Evolutionary conservation across 768 basidiomycete genomes (phyloP), one percentile per base, ranked within the genome.

Genomic region (Roridomyces roridus): DNA sequence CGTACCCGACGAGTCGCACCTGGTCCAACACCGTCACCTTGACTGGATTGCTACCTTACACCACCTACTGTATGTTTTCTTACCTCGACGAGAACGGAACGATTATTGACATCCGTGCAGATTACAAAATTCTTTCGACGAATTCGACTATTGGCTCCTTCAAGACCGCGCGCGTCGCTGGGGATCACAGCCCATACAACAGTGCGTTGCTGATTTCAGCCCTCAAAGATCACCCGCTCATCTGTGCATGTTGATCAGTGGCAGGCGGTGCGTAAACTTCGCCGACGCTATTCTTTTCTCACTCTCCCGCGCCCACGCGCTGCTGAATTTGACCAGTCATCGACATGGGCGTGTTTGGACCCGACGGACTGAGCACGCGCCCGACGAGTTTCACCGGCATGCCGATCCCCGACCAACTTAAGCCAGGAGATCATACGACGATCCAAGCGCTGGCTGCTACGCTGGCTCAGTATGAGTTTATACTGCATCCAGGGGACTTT

Each of bases 321-420:
- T 49, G 24, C 35, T 49, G 25, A n/a, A 35, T 46, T 46, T 46
- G 45, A 23, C 25, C 47, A 49, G 47, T 49, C 35, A 18, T 49
- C 36, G 47, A 49, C 47, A 49, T 49, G 47, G 47, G 47, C 36
- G 47, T 49, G 17, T 49, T 49, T 18, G 47, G 47, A 35, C 47
- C 47, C 36, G 47, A 49, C 47, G 47, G 47, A 35, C 47, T 49
- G 23, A 49, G 47, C 39, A 49, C 47, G n/a, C 47, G 47, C 47
- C 47, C 36, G 47, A 49, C 39, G 47, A 49, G 47, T 37, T 49
- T 28, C 47, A 49, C 47, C 47, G 47, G 47, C 36, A 37, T 37
- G 39, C 35, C 47, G 47, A 12, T 49, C 47, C 25, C 31, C 36
- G 39, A 49, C 47, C 31, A 24, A 37, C 47, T 49, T 37, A 49